A percentile compares a stretch with the other conserved stretches of the same genome.
These are phyloP conservation scores for Leccinum olivaceopallidum DNA, from an alignment of 768 basidiomycete species.

Conservation along the genomic window DNA sequence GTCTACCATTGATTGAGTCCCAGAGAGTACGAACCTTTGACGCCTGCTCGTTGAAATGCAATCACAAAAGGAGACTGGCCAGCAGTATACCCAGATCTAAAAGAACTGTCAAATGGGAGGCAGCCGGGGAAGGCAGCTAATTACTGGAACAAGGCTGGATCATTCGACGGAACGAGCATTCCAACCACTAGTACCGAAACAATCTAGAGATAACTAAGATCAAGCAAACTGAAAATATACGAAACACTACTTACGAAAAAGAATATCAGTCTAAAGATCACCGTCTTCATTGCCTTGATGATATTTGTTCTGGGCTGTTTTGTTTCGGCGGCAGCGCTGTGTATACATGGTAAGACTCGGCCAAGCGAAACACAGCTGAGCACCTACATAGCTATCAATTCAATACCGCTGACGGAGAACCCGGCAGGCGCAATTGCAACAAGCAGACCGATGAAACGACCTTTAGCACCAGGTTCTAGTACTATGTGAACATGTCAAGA, in stretches of 20 bases:
- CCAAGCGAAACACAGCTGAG: constrained; percentile 16
- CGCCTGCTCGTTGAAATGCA: constrained; percentile 70
- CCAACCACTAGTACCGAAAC: constrained; percentile 53
- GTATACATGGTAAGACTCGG: constrained; percentile 10
- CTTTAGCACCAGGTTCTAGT: constrained; percentile 21
- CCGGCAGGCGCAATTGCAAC: constrained; percentile 34
- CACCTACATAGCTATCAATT: constrained; percentile 65
- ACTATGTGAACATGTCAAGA: constrained; percentile 1
- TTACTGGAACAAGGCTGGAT: constrained; percentile 49
- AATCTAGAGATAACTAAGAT: constrained; percentile 15
- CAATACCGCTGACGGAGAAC: constrained; percentile 80
- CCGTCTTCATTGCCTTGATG: constrained; percentile 69
- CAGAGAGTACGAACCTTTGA: constrained; percentile 45
- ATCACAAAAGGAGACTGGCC: constrained; percentile 84
- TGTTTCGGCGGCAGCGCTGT: constrained; percentile 73
- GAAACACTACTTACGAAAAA: constrained; percentile 17
- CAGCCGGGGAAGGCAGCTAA: not conserved
- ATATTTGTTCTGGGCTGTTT: constrained; percentile 79
- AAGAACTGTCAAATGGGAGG: not conserved
- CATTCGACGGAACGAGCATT: constrained; percentile 75
- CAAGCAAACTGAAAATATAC: not conserved
- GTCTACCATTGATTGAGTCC: constrained; percentile 10
- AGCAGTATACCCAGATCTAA: constrained; percentile 38
- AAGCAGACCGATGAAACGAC: constrained; percentile 27
- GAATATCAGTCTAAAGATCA: constrained; percentile 73